Evolutionary conservation across 164 flowering plant species (phyloP), one percentile per base, ranked within the genome.

Genomic region (Chloranthus sessilifolius): DNA sequence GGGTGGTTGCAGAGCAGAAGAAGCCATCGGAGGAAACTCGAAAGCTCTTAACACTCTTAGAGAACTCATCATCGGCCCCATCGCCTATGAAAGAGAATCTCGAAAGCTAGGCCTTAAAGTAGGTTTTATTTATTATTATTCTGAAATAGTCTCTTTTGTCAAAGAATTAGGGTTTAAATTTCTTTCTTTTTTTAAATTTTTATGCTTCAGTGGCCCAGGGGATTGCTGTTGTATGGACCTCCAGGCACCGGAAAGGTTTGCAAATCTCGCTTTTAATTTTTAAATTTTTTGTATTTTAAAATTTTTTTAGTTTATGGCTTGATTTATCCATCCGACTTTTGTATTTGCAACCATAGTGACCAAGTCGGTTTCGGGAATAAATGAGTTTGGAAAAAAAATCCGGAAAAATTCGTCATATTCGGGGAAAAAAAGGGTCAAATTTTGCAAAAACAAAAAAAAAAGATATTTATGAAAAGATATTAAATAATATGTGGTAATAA

Each of bases 201-300:
- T 29, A n/a, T n/a, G n/a, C 28, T 67, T 24, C 74, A 92, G 96
- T 92, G 99, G 96, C 85, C 74, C 44, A 70, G 83, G 34, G 95
- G 99, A 23, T 74, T 92, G 77, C 72, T 92, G 59, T 71, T 92
- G 2, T 74, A 88, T 38, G 99, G 99, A 22, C 99, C 99, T 7
- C 97, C 95, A 1, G 97, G 99, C 26, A 86, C 97, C 7, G 99
- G 99, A 52, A 92, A 92, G 92, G 99, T 91, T 34, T 49, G 2
- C 2, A 1, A 31, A 14, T 56, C 12, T 47, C 31, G 16, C 23
- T 49, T 38, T 23, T 8, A 15, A 25, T 40, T 42, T 31, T 2
- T n/a, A 20, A 19, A 5, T 36, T 10, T 33, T 28, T 37, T 51
- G 31, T n/a, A n/a, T n/a, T n/a, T n/a, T n/a, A n/a, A n/a, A n/a